Evolutionary conservation across 140 eudicot species (phyloP).

Genomic region (Ambrosia hybrid): DNA sequence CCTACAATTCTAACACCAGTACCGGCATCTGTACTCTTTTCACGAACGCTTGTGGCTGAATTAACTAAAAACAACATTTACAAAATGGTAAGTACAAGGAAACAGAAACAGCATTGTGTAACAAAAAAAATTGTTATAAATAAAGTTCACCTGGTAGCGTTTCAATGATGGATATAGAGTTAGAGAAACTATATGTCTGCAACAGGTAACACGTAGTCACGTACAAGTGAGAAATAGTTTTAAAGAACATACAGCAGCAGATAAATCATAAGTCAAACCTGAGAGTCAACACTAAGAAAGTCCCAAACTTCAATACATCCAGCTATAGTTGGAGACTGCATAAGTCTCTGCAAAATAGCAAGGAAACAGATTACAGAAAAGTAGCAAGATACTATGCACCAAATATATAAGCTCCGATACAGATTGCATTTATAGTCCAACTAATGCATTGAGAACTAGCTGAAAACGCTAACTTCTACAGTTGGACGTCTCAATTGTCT

Average conservation of each 20-base stretch:
- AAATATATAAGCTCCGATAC: slow-evolving; percentile 1
- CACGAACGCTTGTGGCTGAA: slow-evolving; percentile 32
- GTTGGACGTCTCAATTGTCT: too few relatives aligned
- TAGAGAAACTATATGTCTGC: slow-evolving; percentile 85
- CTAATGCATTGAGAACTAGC: neutral
- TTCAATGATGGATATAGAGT: slow-evolving; percentile 81
- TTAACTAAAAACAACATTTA: slow-evolving; percentile 36
- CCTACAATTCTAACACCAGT: slow-evolving; percentile 21
- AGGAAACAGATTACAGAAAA: slow-evolving; percentile 9
- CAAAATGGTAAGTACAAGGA: slow-evolving; percentile 24
- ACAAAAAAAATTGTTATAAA: neutral
- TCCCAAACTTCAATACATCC: slow-evolving; percentile 99
- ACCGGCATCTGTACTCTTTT: slow-evolving; percentile 42
- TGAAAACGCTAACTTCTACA: too few relatives aligned
- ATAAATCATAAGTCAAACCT: slow-evolving; percentile 54
- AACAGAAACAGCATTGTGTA: neutral
- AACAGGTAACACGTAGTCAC: slow-evolving; percentile 22
- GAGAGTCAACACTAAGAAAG: slow-evolving; percentile 98
- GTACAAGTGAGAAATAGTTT: slow-evolving; percentile 21
- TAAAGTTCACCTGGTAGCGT: slow-evolving; percentile 68
- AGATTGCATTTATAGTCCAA: neutral
- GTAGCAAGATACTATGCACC: slow-evolving; percentile 1
- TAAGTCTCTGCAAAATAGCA: slow-evolving; percentile 61
- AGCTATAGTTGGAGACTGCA: slow-evolving; percentile 86
- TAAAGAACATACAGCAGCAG: slow-evolving; percentile 18